These are phyloP conservation scores for Grifola frondosa DNA, from an alignment of 1,284 basidiomycete genomes.

Conservation along the genomic window DNA sequence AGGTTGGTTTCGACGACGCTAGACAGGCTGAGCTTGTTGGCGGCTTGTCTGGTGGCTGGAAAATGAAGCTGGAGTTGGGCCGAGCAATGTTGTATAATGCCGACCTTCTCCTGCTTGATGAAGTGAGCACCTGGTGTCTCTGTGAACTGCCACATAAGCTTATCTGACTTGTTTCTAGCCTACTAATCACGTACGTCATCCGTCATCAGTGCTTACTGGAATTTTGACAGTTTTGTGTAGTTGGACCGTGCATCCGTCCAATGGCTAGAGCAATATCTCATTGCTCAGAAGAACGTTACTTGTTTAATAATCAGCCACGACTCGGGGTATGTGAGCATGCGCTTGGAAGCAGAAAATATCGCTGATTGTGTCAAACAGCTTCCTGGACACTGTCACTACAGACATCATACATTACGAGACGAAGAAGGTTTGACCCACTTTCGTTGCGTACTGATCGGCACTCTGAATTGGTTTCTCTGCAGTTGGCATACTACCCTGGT, in stretches of 20 bases:
- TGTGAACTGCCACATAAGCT: too few relatives aligned
- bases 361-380: slow-evolving; percentile 45
- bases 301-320: slow-evolving; percentile 98
- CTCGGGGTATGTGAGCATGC: slow-evolving; percentile 70
- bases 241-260: slow-evolving; percentile 87
- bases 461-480: slow-evolving; percentile 1
- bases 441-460: neutral
- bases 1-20: slow-evolving; percentile 90
- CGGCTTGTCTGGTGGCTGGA: slow-evolving; percentile 97
- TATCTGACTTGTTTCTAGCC: slow-evolving; percentile 65
- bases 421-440: slow-evolving; percentile 68
- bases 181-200: slow-evolving; percentile 81
- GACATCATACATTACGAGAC: slow-evolving; percentile 98
- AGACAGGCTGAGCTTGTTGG: slow-evolving; percentile 87
- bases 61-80: slow-evolving; percentile 95
- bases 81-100: slow-evolving; percentile 97
- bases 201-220: slow-evolving; percentile 6
- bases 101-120: slow-evolving; percentile 89
- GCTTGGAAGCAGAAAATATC: too few relatives aligned
- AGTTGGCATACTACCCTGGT: slow-evolving; percentile 94
- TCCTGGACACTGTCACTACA: slow-evolving; percentile 95
- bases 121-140: slow-evolving; percentile 42
- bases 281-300: slow-evolving; percentile 80
- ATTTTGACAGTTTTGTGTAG: slow-evolving; percentile 38
- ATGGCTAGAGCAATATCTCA: slow-evolving; percentile 93